These are phyloP conservation scores for Tylopilus subfusipes DNA, from an alignment of 768 basidiomycete species.

Conservation along the genomic window DNA sequence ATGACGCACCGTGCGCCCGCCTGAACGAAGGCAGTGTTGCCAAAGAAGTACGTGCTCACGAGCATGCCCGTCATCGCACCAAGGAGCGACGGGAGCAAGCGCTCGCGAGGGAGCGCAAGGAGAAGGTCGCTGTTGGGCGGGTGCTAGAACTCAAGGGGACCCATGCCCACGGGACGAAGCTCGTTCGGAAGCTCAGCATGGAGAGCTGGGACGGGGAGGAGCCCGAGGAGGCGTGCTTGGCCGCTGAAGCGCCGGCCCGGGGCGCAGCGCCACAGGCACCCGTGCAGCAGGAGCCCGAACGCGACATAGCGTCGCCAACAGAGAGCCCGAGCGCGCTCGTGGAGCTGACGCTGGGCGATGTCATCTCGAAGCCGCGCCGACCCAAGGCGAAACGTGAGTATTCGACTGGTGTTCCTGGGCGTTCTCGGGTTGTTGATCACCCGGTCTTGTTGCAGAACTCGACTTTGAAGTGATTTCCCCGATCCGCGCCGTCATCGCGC, in stretches of 20 bases:
- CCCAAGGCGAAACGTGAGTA: slow-evolving; percentile 27
- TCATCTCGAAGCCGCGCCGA: slow-evolving; percentile 23
- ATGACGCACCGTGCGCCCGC: slow-evolving; percentile 19
- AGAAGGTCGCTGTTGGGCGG: slow-evolving; percentile 18
- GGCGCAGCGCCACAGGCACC: background rate
- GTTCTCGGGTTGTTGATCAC: background rate
- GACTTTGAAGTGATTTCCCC: slow-evolving; percentile 32
- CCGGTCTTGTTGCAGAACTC: slow-evolving; percentile 11
- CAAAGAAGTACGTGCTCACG: slow-evolving; percentile 32
- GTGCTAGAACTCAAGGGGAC: slow-evolving; percentile 20
- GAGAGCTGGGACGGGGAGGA: slow-evolving; percentile 29
- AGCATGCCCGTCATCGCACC: slow-evolving; percentile 33
- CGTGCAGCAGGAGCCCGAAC: background rate
- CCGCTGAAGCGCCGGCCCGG: background rate
- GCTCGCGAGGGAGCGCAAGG: slow-evolving; percentile 31
- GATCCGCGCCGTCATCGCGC: slow-evolving; percentile 30
- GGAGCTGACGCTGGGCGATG: slow-evolving; percentile 26
- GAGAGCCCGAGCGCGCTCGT: slow-evolving; percentile 9
- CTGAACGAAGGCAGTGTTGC: slow-evolving; percentile 14
- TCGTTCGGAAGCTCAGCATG: slow-evolving; percentile 25
- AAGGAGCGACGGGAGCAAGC: slow-evolving; percentile 33
- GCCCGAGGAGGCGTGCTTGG: slow-evolving; percentile 1
- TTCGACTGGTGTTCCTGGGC: background rate
- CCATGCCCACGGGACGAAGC: slow-evolving; percentile 12
- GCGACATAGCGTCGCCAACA: slow-evolving; percentile 4